Evolutionary conservation across 164 flowering plant species (phyloP), one percentile per base, ranked within the genome.

Genomic region (Magnolia sinica): DNA sequence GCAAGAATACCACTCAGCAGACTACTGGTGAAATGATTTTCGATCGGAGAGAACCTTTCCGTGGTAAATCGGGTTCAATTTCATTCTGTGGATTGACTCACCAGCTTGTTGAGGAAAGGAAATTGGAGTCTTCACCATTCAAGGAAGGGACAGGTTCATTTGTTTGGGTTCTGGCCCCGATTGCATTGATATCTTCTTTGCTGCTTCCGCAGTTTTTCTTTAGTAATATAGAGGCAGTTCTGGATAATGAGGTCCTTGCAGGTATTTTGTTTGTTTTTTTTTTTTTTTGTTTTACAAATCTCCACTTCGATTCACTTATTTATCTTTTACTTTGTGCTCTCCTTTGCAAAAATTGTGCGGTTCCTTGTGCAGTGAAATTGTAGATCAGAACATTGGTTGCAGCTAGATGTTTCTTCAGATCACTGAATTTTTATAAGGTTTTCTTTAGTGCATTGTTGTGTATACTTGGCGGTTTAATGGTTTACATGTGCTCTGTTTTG

Each of bases 21-120:
- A 23, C 45, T 72, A 14, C 23, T 19, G 29, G 8, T 55, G 29
- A 45, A 37, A 64, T 20, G 6, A 49, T 49, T 50, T 51, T 73
- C 18, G 58, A 68, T 74, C 23, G 19, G 37, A 55, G 76, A 10
- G 97, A 91, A 80, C 88, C 90, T 0, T 87, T 88, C 76, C 83
- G 87, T 51, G 98, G 98, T 2, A 95, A 92, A 85, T 75, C 96
- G 1, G 98, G 96, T 68, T 88, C 92, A 8, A 86, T 93, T 84
- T 93, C 98, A 0, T 95, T 95, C 76, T 68, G 67, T 74, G 98
- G 95, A 2, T 64, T 90, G 76, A 90, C 92, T 78, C 89, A 92
- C 75, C 92, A 95, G 73, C 73, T 76, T 22, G 79, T 91, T 18
- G 98, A 93, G 75, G 92, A 91, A 81, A 69, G 88, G 74, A 87